phyloP scores from a whole-genome alignment of 2,329 filamentous ascomycete genomes.

The Penicillium nordicum region DNA sequence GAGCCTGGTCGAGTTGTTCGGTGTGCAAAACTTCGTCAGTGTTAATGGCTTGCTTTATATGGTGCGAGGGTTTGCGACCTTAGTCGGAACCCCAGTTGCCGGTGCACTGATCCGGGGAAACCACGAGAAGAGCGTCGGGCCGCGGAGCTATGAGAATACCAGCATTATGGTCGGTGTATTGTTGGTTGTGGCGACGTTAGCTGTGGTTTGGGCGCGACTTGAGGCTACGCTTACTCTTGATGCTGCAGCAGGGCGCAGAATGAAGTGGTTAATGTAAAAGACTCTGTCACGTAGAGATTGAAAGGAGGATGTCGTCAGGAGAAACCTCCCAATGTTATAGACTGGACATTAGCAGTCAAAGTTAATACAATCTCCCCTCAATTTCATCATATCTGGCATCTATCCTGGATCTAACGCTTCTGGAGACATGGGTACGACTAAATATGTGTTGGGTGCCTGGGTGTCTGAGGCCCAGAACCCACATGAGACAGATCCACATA shows the following conservation, averaged over 20 bases:
- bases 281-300: no score
- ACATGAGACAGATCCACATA: no score
- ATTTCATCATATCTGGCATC: background rate
- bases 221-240: conserved; percentile 20
- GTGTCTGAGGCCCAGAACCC: no score
- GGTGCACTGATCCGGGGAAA: conserved; percentile 28
- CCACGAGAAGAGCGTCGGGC: conserved; percentile 2
- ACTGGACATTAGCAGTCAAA: background rate
- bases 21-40: conserved; percentile 37
- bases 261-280: conserved; percentile 18
- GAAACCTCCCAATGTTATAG: background rate
- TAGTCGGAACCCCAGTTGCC: conserved; percentile 39
- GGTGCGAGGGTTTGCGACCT: conserved; percentile 36
- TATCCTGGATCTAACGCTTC: background rate
- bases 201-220: conserved; percentile 27
- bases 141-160: conserved; percentile 23
- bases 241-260: conserved; percentile 1
- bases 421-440: no score
- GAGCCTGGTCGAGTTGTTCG: conserved; percentile 40
- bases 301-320: background rate
- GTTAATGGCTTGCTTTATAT: conserved; percentile 43
- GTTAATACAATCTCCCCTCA: background rate
- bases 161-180: conserved; percentile 26
- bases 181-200: conserved; percentile 22
- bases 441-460: no score